Evolutionary conservation across 2,329 filamentous ascomycete species (phyloP).

Genomic region (Trichoderma sp.): DNA sequence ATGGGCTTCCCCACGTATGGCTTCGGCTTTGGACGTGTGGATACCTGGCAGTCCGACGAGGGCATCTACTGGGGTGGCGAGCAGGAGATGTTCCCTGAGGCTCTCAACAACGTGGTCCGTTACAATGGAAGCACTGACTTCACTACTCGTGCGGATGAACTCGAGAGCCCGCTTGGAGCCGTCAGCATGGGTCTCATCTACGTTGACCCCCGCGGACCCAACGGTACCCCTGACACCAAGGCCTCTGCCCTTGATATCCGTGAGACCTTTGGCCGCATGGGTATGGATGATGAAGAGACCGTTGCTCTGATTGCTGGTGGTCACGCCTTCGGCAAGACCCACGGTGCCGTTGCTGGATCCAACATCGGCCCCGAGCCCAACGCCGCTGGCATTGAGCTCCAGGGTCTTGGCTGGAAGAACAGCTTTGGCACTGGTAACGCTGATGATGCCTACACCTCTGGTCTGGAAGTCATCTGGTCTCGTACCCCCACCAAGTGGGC

Average conservation of each 20-base stretch:
- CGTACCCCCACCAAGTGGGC: slow-evolving; percentile 62
- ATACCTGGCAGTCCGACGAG: slow-evolving; percentile 74
- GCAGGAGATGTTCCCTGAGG: slow-evolving; percentile 59
- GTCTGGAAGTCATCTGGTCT: slow-evolving; percentile 77
- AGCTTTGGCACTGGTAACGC: slow-evolving; percentile 62
- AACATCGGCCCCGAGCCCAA: slow-evolving; percentile 67
- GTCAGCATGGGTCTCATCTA: slow-evolving; percentile 73
- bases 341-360: slow-evolving; percentile 61
- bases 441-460: slow-evolving; percentile 67
- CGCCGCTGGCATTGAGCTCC: slow-evolving; percentile 59
- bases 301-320: slow-evolving; percentile 75
- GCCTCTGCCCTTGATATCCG: slow-evolving; percentile 70
- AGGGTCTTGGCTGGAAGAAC: slow-evolving; percentile 72
- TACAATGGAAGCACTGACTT: slow-evolving; percentile 57
- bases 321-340: slow-evolving; percentile 77
- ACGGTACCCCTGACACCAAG: slow-evolving; percentile 66
- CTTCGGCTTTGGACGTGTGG: slow-evolving; percentile 67
- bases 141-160: slow-evolving; percentile 52
- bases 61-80: slow-evolving; percentile 75
- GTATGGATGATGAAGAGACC: slow-evolving; percentile 78
- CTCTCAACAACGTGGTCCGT: slow-evolving; percentile 61
- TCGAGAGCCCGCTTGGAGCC: slow-evolving; percentile 66
- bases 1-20: slow-evolving; percentile 73
- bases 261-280: slow-evolving; percentile 73
- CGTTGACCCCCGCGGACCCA: slow-evolving; percentile 75